Conservation (phyloP, 108 stramenopile genomes). For the Cyclostephanos tholiformis region DNA sequence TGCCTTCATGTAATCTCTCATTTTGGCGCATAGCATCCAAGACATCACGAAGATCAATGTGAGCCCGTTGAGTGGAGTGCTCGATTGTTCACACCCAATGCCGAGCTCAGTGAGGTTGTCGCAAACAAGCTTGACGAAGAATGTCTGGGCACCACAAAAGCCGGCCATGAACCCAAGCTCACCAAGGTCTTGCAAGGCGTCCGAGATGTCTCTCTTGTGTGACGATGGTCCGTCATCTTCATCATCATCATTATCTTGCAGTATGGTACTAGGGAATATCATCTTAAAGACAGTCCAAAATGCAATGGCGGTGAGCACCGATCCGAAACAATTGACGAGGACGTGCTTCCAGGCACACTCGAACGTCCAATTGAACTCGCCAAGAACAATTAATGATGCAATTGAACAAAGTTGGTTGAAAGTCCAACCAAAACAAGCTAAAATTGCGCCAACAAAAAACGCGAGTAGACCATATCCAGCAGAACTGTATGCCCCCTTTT, state of each 20-base stretch:
- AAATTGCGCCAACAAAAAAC: conserved; percentile 21
- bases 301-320: conserved; percentile 17
- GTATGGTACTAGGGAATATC: conserved; percentile 10
- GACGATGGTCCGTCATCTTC: conserved; percentile 3
- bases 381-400: conserved; percentile 27
- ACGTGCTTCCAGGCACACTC: conserved; percentile 35
- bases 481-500: background rate
- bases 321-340: conserved; percentile 14
- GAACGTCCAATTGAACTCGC: conserved; percentile 25
- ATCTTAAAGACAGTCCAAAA: conserved; percentile 23
- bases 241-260: conserved; percentile 12
- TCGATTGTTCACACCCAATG: conserved; percentile 4
- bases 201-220: conserved; percentile 12
- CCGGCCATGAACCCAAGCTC: conserved; percentile 39
- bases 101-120: background rate
- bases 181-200: conserved; percentile 36
- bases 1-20: conserved; percentile 26
- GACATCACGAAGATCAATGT: conserved; percentile 16
- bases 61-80: background rate
- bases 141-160: conserved; percentile 14
- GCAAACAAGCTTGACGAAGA: conserved; percentile 8
- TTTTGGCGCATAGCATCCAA: conserved; percentile 30
- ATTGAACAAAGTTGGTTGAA: conserved; percentile 37
- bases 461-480: conserved; percentile 11
- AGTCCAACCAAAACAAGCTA: conserved; percentile 28